Base-by-base conservation (phyloP, 192 early-diverging fungal genomes). In the Podila verticillata region DNA sequence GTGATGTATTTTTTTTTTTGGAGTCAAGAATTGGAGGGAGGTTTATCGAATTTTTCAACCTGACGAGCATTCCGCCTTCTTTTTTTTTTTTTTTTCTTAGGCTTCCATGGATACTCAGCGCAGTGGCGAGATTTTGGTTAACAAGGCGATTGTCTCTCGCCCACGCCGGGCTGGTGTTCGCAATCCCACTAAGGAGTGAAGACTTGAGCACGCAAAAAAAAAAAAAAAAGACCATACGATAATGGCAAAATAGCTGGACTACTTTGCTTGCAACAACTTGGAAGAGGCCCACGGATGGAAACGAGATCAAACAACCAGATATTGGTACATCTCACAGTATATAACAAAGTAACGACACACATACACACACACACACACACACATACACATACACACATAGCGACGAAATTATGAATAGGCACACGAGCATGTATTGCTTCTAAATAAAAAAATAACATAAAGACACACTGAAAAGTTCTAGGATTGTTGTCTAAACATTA, bases 101-200 rank as follows among this genome's bases (percentile, higher is more conserved):
- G 34, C 12, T 28, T 65, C 69, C 48, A 9, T 22, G 13, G 68
- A 72, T 13, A 61, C 70, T 15, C 63, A 80, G 59, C 48, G 77
- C 30, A 80, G 70, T 54, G 77, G 77, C 57, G 59, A 62, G 39
- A 28, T 80, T 28, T 44, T 80, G 65, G 70, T 72, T 22, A 80
- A 63, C 66, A 72, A 65, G 61, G 70, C 77, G 20, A 57, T 72
- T 10, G 58, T 57, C 22, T 68, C 60, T 64, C 70, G 77, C 64
- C 77, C 77, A 28, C 77, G 77, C 20, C 77, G 77, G 0, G 22
- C 30, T 28, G 69, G 69, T 29, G 59, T 59, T 22, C 75, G 64
- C 35, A 51, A 48, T 0, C n/a, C 68, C 3, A 34, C 61, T 10
- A 20, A n/a, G 20, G 51, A 54, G 22, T 54, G n/a, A 54, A 9